Conservation (phyloP, 306 rosid genomes). For the Acacia crassicarpa region DNA sequence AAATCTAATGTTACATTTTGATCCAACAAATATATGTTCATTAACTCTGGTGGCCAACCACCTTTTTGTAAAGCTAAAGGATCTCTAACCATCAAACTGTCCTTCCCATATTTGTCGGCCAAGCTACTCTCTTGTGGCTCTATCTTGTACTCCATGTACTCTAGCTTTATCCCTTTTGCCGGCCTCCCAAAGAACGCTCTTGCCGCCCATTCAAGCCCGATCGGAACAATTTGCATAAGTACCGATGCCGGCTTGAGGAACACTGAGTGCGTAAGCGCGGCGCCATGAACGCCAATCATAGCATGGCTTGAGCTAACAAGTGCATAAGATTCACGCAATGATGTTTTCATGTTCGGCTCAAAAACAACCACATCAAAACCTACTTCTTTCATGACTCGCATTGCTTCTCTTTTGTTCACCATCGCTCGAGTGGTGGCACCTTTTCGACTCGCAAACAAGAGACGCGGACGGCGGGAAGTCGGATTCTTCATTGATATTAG, state of each 20-base stretch:
- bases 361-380: slow-evolving; percentile 44
- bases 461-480: neutral
- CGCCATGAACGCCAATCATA: slow-evolving; percentile 42
- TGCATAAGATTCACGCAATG: slow-evolving; percentile 24
- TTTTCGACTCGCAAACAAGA: slow-evolving; percentile 18
- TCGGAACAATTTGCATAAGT: slow-evolving; percentile 44
- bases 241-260: slow-evolving; percentile 31
- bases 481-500: neutral
- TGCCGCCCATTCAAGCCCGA: slow-evolving; percentile 38
- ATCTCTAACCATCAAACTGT: slow-evolving; percentile 23
- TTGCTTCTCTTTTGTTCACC: slow-evolving; percentile 22
- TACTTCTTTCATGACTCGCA: neutral
- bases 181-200: slow-evolving; percentile 22
- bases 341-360: slow-evolving; percentile 17
- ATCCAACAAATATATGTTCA: slow-evolving; percentile 38
- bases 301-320: slow-evolving; percentile 39
- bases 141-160: slow-evolving; percentile 43
- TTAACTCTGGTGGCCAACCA: slow-evolving; percentile 30
- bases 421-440: neutral
- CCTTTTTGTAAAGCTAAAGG: slow-evolving; percentile 18
- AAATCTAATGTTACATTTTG: slow-evolving; percentile 46
- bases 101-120: slow-evolving; percentile 33
- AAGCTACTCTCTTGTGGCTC: slow-evolving; percentile 44
- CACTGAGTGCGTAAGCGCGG: slow-evolving; percentile 31
- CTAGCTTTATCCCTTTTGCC: slow-evolving; percentile 26